A percentile compares a stretch with the other conserved stretches of the same genome.
phyloP scores from a whole-genome alignment of 495 filamentous ascomycete species.

The Aspergillus cavernicola region DNA sequence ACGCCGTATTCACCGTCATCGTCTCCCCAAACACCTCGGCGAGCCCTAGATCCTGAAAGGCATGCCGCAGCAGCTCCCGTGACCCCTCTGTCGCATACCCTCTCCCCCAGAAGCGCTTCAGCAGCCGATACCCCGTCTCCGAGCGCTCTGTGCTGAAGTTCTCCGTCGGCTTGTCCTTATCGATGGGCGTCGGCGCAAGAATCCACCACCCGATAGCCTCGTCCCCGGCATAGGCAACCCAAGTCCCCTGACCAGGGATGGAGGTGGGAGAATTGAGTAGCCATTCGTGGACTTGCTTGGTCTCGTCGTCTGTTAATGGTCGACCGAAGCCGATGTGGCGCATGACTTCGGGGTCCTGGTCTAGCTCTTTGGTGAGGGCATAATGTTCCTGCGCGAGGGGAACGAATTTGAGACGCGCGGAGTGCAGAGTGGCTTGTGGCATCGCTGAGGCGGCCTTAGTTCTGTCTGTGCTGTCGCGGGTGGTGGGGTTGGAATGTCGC shows the following conservation, averaged over 20 bases:
- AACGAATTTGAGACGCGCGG: conserved; percentile 11
- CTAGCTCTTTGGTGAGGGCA: conserved; percentile 10
- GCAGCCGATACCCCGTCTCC: conserved; percentile 15
- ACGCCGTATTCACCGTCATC: conserved; percentile 16
- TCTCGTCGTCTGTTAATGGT: conserved; percentile 9
- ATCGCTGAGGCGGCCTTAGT: not conserved
- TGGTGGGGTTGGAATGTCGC: not conserved
- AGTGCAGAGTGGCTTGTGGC: conserved; percentile 7
- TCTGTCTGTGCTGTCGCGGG: not conserved
- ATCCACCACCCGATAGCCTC: conserved; percentile 22
- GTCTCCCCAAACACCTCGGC: conserved; percentile 17
- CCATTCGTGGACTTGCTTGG: conserved; percentile 16
- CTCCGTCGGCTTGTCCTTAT: conserved; percentile 1
- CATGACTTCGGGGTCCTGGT: conserved; percentile 18
- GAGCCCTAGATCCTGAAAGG: conserved; percentile 15
- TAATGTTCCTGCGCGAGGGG: conserved; percentile 11
- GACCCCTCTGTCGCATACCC: conserved; percentile 19
- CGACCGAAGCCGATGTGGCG: conserved; percentile 14
- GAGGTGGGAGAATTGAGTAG: conserved; percentile 3
- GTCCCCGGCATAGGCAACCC: conserved; percentile 12
- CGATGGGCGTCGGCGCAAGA: conserved; percentile 3
- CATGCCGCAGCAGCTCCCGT: conserved; percentile 9
- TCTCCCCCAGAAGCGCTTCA: conserved; percentile 13
- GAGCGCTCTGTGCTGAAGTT: conserved; percentile 9
- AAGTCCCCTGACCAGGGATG: conserved; percentile 14